phyloP scores from a whole-genome alignment of 148 eudicot species.

The Rhododendron kiyosumense region DNA sequence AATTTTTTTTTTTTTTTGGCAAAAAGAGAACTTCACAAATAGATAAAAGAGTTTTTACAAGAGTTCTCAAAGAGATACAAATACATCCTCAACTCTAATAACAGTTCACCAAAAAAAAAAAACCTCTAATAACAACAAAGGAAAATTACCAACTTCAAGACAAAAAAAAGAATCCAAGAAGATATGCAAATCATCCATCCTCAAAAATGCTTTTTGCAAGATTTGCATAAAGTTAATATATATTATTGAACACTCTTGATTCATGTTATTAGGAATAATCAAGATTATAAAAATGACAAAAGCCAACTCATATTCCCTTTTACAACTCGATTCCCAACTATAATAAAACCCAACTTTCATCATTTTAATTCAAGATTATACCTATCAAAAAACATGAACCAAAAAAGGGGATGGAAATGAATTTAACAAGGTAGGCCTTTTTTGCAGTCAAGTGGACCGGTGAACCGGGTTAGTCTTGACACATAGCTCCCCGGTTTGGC shows the following conservation, averaged over 20 bases:
- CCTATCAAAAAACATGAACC: neutral
- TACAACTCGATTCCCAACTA: neutral
- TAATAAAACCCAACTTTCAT: neutral
- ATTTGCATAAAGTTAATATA: too few relatives aligned
- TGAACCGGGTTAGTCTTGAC: constrained; percentile 30
- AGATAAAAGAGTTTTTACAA: too few relatives aligned
- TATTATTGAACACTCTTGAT: neutral
- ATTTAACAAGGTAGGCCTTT: constrained; percentile 18
- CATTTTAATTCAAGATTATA: neutral
- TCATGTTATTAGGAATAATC: neutral
- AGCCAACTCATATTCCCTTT: neutral
- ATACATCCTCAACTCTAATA: too few relatives aligned
- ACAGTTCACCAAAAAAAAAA: too few relatives aligned
- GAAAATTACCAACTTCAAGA: too few relatives aligned
- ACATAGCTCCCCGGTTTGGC: constrained; percentile 36
- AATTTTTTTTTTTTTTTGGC: too few relatives aligned
- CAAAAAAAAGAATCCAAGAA: too few relatives aligned
- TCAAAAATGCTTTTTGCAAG: too few relatives aligned
- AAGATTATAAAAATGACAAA: neutral
- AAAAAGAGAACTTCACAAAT: too few relatives aligned
- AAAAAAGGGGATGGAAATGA: neutral
- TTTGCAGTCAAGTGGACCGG: constrained; percentile 41
- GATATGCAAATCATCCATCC: too few relatives aligned
- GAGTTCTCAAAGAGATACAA: too few relatives aligned
- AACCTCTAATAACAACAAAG: too few relatives aligned